Base-by-base conservation (phyloP, 257 asterid species). In the Plectranthus barbatus region DNA sequence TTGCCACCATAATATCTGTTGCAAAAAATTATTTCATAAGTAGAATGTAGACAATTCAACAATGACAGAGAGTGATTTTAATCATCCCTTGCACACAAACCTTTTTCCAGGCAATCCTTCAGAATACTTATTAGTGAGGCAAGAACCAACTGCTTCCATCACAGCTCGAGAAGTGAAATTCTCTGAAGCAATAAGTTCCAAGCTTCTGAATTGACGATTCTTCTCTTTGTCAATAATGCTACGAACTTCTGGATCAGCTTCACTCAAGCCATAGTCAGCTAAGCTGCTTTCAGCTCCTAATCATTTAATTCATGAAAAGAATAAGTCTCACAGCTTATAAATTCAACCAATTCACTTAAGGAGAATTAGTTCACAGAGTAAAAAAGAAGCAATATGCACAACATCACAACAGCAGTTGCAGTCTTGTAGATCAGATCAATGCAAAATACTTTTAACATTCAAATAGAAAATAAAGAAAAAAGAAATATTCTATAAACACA, bases 141-240 rank as follows among this genome's bases (percentile, higher is more conserved):
- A 89, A 68, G 99, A 92, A 73, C 99, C 99, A 70, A 92, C 99
- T 12, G 95, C 99, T 79, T 92, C 97, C 99, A 92, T 92, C 74
- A 92, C 99, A 45, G 99, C 97, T 57, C 95, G 88, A 34, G 96
- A 92, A 11, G 99, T 92, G 74, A 86, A 92, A 71, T 92, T 92
- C 76, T 92, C 99, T 0, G 97, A 92, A 56, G 99, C 99, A 73
- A 92, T 92, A 72, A 92, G 91, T 46, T 84, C 95, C 68, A 92
- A 78, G 79, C 97, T 89, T 80, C 84, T 86, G 69, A 85, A 89
- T 66, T 92, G 99, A 9, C 96, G 91, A 51, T 82, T 76, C 90
- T 87, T 89, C 83, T 92, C 99, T 55, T 77, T 86, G 71, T 74
- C 85, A 56, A 92, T 84, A 46, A 87, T 92, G 62, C 73, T 14